Evolutionary conservation across 1,284 basidiomycete genomes (phyloP), one percentile per base, ranked within the genome.

Genomic region (Coniferiporia sulphurascens): DNA sequence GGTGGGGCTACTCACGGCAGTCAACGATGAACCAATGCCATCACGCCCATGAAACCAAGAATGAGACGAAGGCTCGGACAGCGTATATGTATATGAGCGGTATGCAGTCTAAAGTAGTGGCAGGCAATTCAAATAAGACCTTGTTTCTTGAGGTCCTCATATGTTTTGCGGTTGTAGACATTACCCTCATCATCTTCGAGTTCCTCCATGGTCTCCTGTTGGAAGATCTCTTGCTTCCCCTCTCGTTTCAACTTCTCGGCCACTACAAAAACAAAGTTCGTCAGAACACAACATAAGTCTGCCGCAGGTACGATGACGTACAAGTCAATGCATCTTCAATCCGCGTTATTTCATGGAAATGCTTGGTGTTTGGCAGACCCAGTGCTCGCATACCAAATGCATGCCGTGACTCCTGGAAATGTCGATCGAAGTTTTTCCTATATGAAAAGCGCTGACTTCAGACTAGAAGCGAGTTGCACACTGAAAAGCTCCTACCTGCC

Each of bases 381-480:
- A 99, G 80, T 3, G 97, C 96, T 45, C 95, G 87, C 94, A 99
- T 98, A 34, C 96, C 97, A 67, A 98, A 99, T 1, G 96, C 93
- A 75, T 99, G 97, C 58, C 95, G 81, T 43, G 92, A 91, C 78
- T 99, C 97, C 81, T 92, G 89, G 76, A 96, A 95, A 74, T 96
- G 93, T 57, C 92, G 82, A 69, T 96, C 93, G 68, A 95, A 96
- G 73, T 95, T 95, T 83, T 95, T 95, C 71, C 91, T 89, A 65
- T 50, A 56, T 22, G 56, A 57, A 27, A 56, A 66, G 60, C 53
- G 49, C 36, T 36, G 22, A 61, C 59, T 58, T 46, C 22, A 53
- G 59, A 48, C 57, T 13, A 34, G 21, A 35, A 46, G 48, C 49
- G 46, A 32, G n/a, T n/a, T 15, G 38, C 2, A 8, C 15, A 8